phyloP scores from a whole-genome alignment of 169 alveolate species.

The Plasmodium coatneyi region DNA sequence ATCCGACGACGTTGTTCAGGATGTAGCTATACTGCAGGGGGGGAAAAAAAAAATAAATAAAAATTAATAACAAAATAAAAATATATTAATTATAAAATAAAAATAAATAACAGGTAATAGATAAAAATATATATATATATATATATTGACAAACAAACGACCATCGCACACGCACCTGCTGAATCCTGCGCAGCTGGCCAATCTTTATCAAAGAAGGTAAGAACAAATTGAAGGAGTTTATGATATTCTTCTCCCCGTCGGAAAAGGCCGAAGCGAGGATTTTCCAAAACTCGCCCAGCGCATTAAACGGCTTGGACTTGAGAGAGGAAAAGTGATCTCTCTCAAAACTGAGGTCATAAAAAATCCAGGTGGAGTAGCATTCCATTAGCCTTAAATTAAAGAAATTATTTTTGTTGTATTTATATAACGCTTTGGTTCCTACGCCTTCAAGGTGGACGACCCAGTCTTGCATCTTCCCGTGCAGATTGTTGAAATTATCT shows the following conservation, averaged over 20 bases:
- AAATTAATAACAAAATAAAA: background rate
- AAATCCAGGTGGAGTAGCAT: constrained; percentile 38
- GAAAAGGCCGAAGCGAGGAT: constrained; percentile 44
- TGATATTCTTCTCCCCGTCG: constrained; percentile 52
- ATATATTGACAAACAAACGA: background rate
- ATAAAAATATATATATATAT: background rate
- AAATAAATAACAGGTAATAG: background rate
- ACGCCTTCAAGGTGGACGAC: background rate
- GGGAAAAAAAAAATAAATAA: background rate
- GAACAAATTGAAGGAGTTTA: constrained; percentile 29
- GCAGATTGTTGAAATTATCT: constrained; percentile 40
- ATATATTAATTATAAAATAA: background rate
- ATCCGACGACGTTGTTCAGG: constrained; percentile 38
- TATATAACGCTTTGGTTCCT: constrained; percentile 10
- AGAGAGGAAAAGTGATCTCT: constrained; percentile 14
- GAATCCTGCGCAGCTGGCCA: constrained; percentile 62
- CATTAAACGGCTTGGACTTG: constrained; percentile 44
- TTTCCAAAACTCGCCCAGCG: constrained; percentile 57
- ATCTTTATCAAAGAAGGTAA: constrained; percentile 52
- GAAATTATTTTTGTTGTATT: constrained; percentile 32
- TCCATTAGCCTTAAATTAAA: constrained; percentile 46
- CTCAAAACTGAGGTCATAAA: constrained; percentile 35
- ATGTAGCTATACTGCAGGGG: constrained; percentile 66
- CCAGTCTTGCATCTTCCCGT: constrained; percentile 64
- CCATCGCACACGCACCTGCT: constrained; percentile 26